Evolutionary conservation across 1,139 yeast genomes (phyloP).

Genomic region (Zygotorulaspora mrakii): DNA sequence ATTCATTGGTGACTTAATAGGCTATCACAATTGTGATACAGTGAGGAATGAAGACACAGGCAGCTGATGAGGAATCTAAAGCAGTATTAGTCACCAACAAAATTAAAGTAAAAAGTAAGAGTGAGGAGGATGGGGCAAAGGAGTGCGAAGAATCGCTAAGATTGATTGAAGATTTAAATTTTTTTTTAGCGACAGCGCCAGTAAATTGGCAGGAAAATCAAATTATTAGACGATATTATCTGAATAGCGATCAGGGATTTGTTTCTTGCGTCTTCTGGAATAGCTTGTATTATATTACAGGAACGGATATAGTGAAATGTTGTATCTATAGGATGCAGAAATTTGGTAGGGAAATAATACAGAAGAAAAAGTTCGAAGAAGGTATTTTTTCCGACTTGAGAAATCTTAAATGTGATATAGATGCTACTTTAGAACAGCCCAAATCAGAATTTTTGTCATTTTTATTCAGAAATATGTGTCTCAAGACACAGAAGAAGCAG

Average conservation of each 20-base stretch:
- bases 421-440: slow-evolving; percentile 86
- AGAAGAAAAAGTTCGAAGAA: slow-evolving; percentile 93
- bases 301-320: slow-evolving; percentile 93
- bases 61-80: slow-evolving; percentile 15
- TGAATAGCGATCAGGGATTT: slow-evolving; percentile 85
- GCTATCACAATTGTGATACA: not conserved
- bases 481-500: slow-evolving; percentile 93
- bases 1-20: too few species aligned
- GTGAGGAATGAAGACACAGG: slow-evolving; percentile 1
- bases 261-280: slow-evolving; percentile 94
- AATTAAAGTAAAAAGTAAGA: slow-evolving; percentile 7
- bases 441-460: slow-evolving; percentile 82
- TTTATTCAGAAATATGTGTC: slow-evolving; percentile 78
- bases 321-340: slow-evolving; percentile 85
- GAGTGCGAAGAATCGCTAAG: slow-evolving; percentile 50
- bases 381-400: slow-evolving; percentile 91
- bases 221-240: slow-evolving; percentile 76
- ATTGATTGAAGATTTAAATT: slow-evolving; percentile 71
- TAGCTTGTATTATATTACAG: slow-evolving; percentile 83
- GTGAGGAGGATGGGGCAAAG: slow-evolving; percentile 11
- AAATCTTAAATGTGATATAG: slow-evolving; percentile 79
- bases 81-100: slow-evolving; percentile 13
- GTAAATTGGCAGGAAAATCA: slow-evolving; percentile 92
- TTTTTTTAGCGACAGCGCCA: slow-evolving; percentile 88
- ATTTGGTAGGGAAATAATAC: slow-evolving; percentile 80